Percentiles rank a stretch among this genome's conserved stretches.
Conservation (phyloP, 176 grass and related monocot species). For the Dactylis glomerata region DNA sequence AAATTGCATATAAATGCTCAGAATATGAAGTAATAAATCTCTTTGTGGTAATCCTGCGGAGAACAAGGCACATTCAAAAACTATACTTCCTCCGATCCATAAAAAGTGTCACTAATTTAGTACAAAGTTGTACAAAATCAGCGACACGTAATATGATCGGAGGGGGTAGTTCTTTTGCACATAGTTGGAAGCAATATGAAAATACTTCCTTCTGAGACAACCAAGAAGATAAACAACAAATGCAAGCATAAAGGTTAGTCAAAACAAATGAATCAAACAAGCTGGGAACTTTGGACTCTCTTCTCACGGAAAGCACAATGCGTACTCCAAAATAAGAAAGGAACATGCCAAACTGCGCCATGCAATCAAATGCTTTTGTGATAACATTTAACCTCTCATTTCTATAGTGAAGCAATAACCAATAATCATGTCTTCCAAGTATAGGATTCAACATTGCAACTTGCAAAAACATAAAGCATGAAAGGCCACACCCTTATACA, state of each 20-base stretch:
- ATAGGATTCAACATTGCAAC: not conserved
- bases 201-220: not conserved
- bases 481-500: not conserved
- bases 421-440: not conserved
- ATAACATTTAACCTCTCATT: not conserved
- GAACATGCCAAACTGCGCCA: not conserved
- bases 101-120: too few relatives aligned
- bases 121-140: too few relatives aligned
- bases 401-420: not conserved
- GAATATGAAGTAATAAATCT: not conserved
- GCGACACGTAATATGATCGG: too few relatives aligned
- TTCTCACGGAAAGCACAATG: not conserved
- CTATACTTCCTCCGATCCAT: too few relatives aligned
- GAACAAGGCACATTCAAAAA: not conserved
- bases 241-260: not conserved
- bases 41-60: not conserved
- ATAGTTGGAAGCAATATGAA: not conserved
- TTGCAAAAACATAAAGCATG: not conserved
- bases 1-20: not conserved
- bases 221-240: not conserved
- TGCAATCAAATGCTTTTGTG: not conserved
- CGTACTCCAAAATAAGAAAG: not conserved
- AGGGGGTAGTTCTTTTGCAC: not conserved
- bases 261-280: not conserved
- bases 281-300: not conserved